Evolutionary conservation across 1,284 basidiomycete genomes (phyloP), one percentile per base, ranked within the genome.

Genomic region (Vanrija sp.): DNA sequence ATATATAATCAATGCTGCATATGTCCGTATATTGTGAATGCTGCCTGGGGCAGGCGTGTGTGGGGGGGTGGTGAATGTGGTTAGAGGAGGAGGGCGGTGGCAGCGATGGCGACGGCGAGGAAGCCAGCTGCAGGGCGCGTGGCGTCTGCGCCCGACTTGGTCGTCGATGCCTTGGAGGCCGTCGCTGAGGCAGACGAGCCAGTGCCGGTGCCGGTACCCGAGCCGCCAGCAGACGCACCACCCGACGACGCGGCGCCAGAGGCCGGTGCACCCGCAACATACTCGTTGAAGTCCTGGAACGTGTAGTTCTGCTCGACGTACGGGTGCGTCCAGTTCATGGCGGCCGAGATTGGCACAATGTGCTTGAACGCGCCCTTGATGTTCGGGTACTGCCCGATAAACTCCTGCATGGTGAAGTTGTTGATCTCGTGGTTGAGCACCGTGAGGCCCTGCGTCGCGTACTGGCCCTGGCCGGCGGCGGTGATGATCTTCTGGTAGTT

Each of bases 371-470:
- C 53, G 38, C 65, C 49, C 58, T 72, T 69, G 65, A 76, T 67
- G 52, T 59, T 57, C 42, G 72, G 64, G 61, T 71, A 65, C 61
- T 67, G 64, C 28, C 67, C 62, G 49, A 73, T 61, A 54, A 73
- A 54, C 55, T 68, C 61, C 23, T 58, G 48, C 76, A 79, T 78
- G 46, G 77, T 78, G 52, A 65, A 68, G 64, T 74, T 76, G 74
- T 69, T 74, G 55, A 79, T 62, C 66, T 79, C 79, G 67, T 80
- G 79, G 19, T 72, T 76, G 44, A 80, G 69, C 34, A 80, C 77
- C 38, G 80, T 71, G 18, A 77, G 73, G 18, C 79, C 79, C 42
- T 69, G 58, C 7, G 62, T 63, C 19, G 49, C 44, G 64, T 72
- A 79, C 9, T 66, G 69, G 29, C 77, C 80, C 44, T 72, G 69